These are phyloP conservation scores for Triangularia setosa DNA, from an alignment of 2,329 filamentous ascomycete genomes.

Conservation along the genomic window DNA sequence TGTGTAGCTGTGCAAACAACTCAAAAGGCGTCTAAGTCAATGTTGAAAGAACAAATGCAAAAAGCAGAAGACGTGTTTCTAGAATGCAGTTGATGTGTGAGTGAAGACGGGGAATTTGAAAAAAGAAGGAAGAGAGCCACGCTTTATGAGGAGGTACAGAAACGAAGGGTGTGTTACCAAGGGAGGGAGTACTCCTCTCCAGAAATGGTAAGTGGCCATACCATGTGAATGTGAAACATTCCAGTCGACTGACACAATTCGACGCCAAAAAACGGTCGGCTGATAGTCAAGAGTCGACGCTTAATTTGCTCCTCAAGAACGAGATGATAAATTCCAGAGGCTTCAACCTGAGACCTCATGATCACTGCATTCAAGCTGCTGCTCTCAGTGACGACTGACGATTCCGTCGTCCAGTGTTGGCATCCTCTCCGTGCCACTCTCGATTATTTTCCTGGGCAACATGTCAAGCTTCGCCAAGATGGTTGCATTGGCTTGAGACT, in stretches of 20 bases:
- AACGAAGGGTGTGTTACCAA: background rate
- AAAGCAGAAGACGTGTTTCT: background rate
- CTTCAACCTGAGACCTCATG: background rate
- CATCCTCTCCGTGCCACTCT: background rate
- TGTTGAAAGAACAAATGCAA: background rate
- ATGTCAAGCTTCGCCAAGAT: background rate
- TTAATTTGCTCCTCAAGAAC: background rate
- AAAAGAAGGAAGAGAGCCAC: background rate
- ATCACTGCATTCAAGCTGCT: background rate
- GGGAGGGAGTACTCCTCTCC: background rate
- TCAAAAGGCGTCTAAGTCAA: background rate
- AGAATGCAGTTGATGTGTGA: background rate
- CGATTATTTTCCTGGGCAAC: background rate
- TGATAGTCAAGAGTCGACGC: background rate
- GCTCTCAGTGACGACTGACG: background rate
- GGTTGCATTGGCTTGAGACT: background rate
- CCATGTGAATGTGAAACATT: background rate
- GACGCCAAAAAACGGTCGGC: background rate
- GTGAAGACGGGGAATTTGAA: background rate
- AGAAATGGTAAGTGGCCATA: background rate
- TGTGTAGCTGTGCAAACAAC: background rate
- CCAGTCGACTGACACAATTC: background rate
- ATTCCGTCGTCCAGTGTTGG: too few species aligned
- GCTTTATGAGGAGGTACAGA: background rate
- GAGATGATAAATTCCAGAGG: background rate